phyloP scores from a whole-genome alignment of 2,329 filamentous ascomycete genomes.

The Drechslerella dactyloides region DNA sequence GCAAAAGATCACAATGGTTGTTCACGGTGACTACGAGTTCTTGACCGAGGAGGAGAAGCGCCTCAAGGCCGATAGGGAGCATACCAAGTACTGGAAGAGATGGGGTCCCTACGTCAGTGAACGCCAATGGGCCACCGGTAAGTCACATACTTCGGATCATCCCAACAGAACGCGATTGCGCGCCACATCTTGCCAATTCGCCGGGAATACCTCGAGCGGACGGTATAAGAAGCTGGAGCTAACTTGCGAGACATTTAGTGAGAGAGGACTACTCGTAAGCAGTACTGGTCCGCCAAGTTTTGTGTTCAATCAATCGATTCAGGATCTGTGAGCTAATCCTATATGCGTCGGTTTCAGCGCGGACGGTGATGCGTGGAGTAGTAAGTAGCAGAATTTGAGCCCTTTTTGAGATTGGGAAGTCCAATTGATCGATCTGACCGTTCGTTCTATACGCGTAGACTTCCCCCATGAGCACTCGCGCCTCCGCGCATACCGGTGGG shows the following conservation, averaged over 20 bases:
- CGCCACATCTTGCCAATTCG: background rate
- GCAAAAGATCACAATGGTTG: conserved; percentile 69
- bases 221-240: background rate
- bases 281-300: conserved; percentile 4
- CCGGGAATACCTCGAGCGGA: background rate
- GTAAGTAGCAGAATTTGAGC: conserved; percentile 64
- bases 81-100: conserved; percentile 94
- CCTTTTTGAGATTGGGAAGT: background rate
- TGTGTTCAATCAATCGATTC: conserved; percentile 18
- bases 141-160: background rate
- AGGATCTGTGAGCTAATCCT: conserved; percentile 15
- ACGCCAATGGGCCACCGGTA: conserved; percentile 92
- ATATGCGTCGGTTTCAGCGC: conserved; percentile 60
- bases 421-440: conserved; percentile 1
- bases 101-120: conserved; percentile 95
- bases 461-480: conserved; percentile 92
- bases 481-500: conserved; percentile 89
- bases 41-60: conserved; percentile 89
- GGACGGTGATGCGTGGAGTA: conserved; percentile 93
- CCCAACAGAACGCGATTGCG: conserved; percentile 16
- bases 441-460: conserved; percentile 63
- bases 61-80: conserved; percentile 81
- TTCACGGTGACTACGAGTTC: conserved; percentile 86
- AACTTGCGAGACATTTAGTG: conserved; percentile 62
- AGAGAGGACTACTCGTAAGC: conserved; percentile 86